phyloP scores from a whole-genome alignment of 2,329 filamentous ascomycete species.

The Exserohilum turcica region DNA sequence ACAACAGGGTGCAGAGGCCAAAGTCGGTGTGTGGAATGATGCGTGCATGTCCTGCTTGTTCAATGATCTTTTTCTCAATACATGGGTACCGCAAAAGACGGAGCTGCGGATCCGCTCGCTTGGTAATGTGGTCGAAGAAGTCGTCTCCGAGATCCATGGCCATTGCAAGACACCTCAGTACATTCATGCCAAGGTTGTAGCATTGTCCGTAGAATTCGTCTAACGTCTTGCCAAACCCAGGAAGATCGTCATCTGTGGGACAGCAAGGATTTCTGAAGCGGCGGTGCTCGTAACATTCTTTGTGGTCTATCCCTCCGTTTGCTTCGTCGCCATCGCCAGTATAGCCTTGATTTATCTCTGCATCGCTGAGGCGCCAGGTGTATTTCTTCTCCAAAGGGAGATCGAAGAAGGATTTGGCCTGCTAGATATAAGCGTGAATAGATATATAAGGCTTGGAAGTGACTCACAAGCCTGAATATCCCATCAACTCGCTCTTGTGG shows the following conservation, averaged over 20 bases:
- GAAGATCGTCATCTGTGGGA: constrained; percentile 25
- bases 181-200: constrained; percentile 26
- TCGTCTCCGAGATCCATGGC: constrained; percentile 32
- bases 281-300: constrained; percentile 35
- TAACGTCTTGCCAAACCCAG: constrained; percentile 30
- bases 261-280: constrained; percentile 28
- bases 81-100: constrained; percentile 38
- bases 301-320: constrained; percentile 38
- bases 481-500: constrained; percentile 39
- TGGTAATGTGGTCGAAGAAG: constrained; percentile 34
- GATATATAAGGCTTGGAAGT: neutral
- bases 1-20: constrained; percentile 46
- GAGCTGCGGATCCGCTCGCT: constrained; percentile 32
- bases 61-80: constrained; percentile 27
- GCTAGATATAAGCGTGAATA: neutral
- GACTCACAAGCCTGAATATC: constrained; percentile 35
- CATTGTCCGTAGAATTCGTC: constrained; percentile 34
- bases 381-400: constrained; percentile 41
- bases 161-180: constrained; percentile 34
- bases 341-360: constrained; percentile 49
- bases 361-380: constrained; percentile 46
- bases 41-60: constrained; percentile 30
- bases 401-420: constrained; percentile 45
- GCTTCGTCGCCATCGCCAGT: constrained; percentile 45
- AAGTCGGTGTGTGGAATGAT: constrained; percentile 43